These are phyloP conservation scores for Populus trichocarpa DNA, from an alignment of 441 rosid species.

Conservation along the genomic window DNA sequence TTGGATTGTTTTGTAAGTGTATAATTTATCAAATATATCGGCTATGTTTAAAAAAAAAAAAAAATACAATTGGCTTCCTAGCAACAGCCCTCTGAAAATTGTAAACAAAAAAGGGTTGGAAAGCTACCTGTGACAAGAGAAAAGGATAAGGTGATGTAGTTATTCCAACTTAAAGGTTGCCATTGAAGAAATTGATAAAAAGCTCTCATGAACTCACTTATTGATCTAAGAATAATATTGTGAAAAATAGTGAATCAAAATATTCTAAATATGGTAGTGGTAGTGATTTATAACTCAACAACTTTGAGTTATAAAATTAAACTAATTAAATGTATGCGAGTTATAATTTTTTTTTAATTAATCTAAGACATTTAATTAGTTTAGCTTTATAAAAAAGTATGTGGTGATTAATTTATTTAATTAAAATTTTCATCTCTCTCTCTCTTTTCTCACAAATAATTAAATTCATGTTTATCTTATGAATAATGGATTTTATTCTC, in stretches of 20 bases:
- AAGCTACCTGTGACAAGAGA: background rate
- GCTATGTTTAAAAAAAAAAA: no score
- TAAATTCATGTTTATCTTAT: no score
- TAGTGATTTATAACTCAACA: background rate
- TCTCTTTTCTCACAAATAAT: no score
- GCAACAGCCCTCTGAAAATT: background rate
- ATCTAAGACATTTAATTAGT: no score
- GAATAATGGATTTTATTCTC: no score
- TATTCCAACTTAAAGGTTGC: background rate
- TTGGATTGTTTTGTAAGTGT: no score
- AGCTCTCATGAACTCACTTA: background rate
- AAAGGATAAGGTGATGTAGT: background rate
- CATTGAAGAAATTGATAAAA: background rate
- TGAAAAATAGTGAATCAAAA: background rate
- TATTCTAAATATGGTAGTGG: background rate
- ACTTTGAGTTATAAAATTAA: background rate
- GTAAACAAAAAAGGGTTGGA: background rate
- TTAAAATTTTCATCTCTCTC: no score
- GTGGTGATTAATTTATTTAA: no score
- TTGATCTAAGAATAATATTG: background rate
- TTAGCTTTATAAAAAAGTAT: no score
- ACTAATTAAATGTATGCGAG: no score
- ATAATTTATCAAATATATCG: no score
- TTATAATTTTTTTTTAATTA: no score
- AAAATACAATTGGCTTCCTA: background rate